A percentile compares a stretch with the other conserved stretches of the same genome.
Conservation (phyloP, 371 early-diverging fungal genomes). For the Lichtheimia hyalospora region DNA sequence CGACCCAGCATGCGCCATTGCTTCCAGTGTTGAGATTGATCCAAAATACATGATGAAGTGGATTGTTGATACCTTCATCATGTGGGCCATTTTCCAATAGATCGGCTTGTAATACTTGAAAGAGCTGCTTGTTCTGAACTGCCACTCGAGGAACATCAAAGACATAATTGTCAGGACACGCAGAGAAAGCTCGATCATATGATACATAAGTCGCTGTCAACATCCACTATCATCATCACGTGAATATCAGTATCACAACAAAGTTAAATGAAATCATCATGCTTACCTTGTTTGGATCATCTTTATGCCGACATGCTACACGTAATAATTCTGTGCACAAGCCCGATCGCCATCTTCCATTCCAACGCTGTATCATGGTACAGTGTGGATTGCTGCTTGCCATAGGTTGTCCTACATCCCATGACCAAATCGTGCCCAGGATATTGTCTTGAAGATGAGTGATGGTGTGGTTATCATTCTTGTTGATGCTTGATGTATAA, state of each 20-base stretch:
- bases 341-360: conserved; percentile 34
- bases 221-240: conserved; percentile 24
- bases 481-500: conserved; percentile 8
- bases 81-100: background rate
- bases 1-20: conserved; percentile 32
- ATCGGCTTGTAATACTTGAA: conserved; percentile 3
- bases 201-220: conserved; percentile 22
- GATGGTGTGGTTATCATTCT: conserved; percentile 5
- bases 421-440: conserved; percentile 41
- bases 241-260: background rate
- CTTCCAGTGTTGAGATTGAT: conserved; percentile 34
- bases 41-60: conserved; percentile 28
- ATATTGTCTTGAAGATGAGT: conserved; percentile 25
- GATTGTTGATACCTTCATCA: background rate
- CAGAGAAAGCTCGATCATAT: conserved; percentile 29
- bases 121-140: conserved; percentile 23
- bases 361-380: conserved; percentile 24
- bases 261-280: too few relatives aligned
- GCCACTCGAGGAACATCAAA: conserved; percentile 37
- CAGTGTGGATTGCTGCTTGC: conserved; percentile 15
- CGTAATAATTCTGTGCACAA: conserved; percentile 26
- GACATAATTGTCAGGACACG: conserved; percentile 31
- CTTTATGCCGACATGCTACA: conserved; percentile 27
- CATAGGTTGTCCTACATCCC: conserved; percentile 38
- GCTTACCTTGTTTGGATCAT: conserved; percentile 22